phyloP scores from a whole-genome alignment of 768 basidiomycete genomes.

The Russula olivacea region DNA sequence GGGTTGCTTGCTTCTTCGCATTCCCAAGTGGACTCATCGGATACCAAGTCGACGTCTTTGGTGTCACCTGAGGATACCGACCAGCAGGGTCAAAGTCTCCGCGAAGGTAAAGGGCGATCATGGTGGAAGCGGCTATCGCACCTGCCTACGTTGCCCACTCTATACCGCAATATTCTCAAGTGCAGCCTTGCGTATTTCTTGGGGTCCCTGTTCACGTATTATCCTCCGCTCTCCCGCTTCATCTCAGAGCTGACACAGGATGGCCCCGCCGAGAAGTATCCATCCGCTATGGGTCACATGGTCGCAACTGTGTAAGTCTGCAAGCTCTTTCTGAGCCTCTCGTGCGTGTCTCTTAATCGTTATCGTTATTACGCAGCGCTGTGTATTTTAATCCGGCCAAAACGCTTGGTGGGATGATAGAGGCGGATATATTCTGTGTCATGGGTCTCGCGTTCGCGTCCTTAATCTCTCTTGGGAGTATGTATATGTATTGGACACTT shows the following conservation, averaged over 20 bases:
- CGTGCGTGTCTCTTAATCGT: background rate
- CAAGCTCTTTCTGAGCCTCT: background rate
- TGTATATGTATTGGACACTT: conserved; percentile 75
- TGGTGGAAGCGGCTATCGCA: conserved; percentile 17
- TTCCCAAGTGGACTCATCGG: background rate
- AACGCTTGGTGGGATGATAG: conserved; percentile 87
- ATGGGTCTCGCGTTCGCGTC: conserved; percentile 65
- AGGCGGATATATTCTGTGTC: conserved; percentile 79
- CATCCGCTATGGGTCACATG: conserved; percentile 82
- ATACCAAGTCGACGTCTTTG: background rate
- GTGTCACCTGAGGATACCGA: background rate
- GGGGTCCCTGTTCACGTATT: conserved; percentile 90
- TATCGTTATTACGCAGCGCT: conserved; percentile 37
- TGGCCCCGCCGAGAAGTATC: conserved; percentile 42
- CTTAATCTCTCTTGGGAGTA: conserved; percentile 66
- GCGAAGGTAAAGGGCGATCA: background rate
- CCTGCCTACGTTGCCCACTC: conserved; percentile 40
- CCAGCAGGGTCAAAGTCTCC: background rate
- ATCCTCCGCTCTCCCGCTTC: conserved; percentile 61
- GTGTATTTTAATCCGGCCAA: conserved; percentile 95
- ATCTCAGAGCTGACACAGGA: conserved; percentile 57
- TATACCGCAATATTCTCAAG: conserved; percentile 76
- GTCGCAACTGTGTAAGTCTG: conserved; percentile 79
- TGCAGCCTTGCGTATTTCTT: conserved; percentile 89
- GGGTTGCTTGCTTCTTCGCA: background rate